Evolutionary conservation across 2,329 filamentous ascomycete genomes (phyloP).

Genomic region (Fusarium begoniae): DNA sequence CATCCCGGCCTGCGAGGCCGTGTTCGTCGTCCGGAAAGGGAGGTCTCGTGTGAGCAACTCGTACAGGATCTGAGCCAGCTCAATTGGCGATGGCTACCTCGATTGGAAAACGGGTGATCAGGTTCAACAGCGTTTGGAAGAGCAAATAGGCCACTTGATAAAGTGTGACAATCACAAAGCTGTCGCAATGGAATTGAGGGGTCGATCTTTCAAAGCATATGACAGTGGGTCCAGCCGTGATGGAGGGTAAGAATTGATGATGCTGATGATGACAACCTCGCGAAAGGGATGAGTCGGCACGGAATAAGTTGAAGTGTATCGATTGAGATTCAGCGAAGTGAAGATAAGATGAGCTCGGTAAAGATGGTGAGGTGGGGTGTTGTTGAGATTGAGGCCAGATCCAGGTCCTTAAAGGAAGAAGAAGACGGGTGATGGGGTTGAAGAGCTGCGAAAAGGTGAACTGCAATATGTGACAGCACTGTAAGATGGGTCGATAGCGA

Average conservation of each 20-base stretch:
- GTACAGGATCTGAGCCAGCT: conserved; percentile 21
- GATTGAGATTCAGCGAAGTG: conserved; percentile 10
- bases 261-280: conserved; percentile 18
- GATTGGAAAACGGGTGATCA: neutral
- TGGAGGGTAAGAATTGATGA: conserved; percentile 5
- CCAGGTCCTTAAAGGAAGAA: conserved; percentile 20
- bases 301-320: conserved; percentile 2
- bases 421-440: conserved; percentile 15
- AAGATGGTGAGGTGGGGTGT: conserved; percentile 36
- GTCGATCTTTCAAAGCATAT: conserved; percentile 35
- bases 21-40: conserved; percentile 31
- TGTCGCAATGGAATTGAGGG: conserved; percentile 31
- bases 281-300: conserved; percentile 15
- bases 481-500: conserved; percentile 28
- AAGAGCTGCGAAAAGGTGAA: conserved; percentile 15
- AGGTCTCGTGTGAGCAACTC: conserved; percentile 37
- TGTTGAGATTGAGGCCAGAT: conserved; percentile 37
- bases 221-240: conserved; percentile 26
- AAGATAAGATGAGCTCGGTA: conserved; percentile 8
- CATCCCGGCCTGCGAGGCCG: conserved; percentile 43
- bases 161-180: conserved; percentile 17
- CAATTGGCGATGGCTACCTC: conserved; percentile 31
- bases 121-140: conserved; percentile 6
- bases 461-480: conserved; percentile 17
- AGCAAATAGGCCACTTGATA: conserved; percentile 14